phyloP scores from a whole-genome alignment of 805 yeast genomes.

The Metschnikowia vanudenii region DNA sequence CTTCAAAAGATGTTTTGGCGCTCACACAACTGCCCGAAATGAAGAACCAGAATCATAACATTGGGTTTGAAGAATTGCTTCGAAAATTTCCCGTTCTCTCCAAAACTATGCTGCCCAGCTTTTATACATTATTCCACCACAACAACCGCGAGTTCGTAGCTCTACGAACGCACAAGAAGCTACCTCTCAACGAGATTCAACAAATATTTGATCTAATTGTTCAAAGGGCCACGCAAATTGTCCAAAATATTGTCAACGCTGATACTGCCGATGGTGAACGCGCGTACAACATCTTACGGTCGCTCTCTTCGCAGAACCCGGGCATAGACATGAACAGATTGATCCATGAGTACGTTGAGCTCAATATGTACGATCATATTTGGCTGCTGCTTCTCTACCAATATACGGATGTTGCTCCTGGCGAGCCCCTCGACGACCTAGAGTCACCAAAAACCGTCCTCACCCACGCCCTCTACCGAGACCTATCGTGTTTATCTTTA shows the following conservation, averaged over 20 bases:
- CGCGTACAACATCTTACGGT: constrained; percentile 30
- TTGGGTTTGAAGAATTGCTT: constrained; percentile 38
- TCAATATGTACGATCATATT: constrained; percentile 60
- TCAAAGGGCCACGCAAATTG: constrained; percentile 34
- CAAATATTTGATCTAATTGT: constrained; percentile 34
- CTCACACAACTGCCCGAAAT: neutral
- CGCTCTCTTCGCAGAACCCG: constrained; percentile 34
- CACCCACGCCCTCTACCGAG: constrained; percentile 32
- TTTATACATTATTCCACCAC: constrained; percentile 41
- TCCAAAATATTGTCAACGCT: constrained; percentile 38
- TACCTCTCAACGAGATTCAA: constrained; percentile 26
- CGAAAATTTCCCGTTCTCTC: constrained; percentile 41
- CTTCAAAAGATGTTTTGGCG: neutral
- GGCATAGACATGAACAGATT: constrained; percentile 48
- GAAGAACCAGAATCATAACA: neutral
- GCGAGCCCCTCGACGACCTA: constrained; percentile 21
- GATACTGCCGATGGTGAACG: constrained; percentile 37
- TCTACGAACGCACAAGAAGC: constrained; percentile 30
- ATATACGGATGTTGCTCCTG: constrained; percentile 26
- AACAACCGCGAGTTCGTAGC: constrained; percentile 34
- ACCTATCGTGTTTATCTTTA: constrained; percentile 42
- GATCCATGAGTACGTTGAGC: constrained; percentile 70
- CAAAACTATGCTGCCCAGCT: constrained; percentile 38
- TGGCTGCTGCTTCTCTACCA: constrained; percentile 52
- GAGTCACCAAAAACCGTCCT: constrained; percentile 27